Evolutionary conservation across 2,329 filamentous ascomycete genomes (phyloP), one percentile per base, ranked within the genome.

Genomic region (Corynespora cassiicola): DNA sequence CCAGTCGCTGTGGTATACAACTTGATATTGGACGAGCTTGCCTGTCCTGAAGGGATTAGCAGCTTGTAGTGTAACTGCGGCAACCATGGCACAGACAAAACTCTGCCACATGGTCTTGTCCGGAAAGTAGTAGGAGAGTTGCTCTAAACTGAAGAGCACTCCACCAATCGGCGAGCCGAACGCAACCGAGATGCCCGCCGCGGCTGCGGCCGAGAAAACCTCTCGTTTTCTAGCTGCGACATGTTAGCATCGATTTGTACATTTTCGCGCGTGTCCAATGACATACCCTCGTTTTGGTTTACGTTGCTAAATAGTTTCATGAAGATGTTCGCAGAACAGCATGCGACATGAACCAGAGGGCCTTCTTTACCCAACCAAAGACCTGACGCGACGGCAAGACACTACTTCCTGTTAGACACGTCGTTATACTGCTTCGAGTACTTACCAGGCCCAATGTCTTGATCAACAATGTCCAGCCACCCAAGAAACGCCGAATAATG

Each of bases 71-170:
- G 90, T 90, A 23, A 97, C 89, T 12, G 94, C 92, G 11, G 91
- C 94, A n/a, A 95, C 89, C 91, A 97, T 97, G 64, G 94, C 94
- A 59, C 94, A 97, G 25, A 99, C 94, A 62, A 99, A 99, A 59
- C 90, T 96, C 67, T 96, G 94, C 94, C 94, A 99, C 94, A 99
- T 97, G 7, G 94, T 97, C 70, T 97, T 97, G 71, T 97, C 92
- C 0, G 94, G 92, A 56, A 97, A 97, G 69, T 96, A 97, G 67
- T 96, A 97, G 1, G 90, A 95, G 3, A 97, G 76, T 79, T 95
- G 90, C 81, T 88, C 92, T n/a, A 97, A 80, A 69, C 89, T 95
- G 75, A 97, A 97, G 14, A 97, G 74, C 15, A 97, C 92, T 30
- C 92, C 92, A 8, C 92, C 94, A 39, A 97, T 95, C 7, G 91